These are phyloP conservation scores for Carallia brachiata DNA, from an alignment of 345 rosid species.

Conservation along the genomic window DNA sequence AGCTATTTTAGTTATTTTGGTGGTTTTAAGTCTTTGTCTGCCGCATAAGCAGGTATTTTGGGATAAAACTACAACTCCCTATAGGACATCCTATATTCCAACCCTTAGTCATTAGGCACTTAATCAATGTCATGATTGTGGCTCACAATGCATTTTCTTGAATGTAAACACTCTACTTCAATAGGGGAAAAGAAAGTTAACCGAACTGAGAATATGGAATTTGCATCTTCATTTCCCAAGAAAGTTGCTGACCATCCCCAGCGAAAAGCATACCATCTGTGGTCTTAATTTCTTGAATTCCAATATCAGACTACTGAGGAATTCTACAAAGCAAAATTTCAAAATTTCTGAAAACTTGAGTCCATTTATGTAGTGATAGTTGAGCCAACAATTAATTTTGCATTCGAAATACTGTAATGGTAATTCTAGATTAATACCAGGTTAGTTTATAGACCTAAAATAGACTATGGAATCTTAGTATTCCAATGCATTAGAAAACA, in stretches of 20 bases:
- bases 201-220: too few relatives aligned
- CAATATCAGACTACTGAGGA: too few relatives aligned
- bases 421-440: slow-evolving; percentile 18
- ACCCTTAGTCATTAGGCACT: too few relatives aligned
- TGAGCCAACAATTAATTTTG: slow-evolving; percentile 8
- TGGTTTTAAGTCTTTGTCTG: background rate
- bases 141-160: too few relatives aligned
- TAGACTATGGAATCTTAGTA: slow-evolving; percentile 49
- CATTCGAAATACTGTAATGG: slow-evolving; percentile 12
- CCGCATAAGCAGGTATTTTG: too few relatives aligned
- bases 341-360: background rate
- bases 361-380: background rate
- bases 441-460: slow-evolving; percentile 35
- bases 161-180: too few relatives aligned
- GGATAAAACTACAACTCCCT: too few relatives aligned
- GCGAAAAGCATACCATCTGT: slow-evolving; percentile 1
- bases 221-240: too few relatives aligned
- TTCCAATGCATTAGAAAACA: slow-evolving; percentile 59
- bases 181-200: too few relatives aligned
- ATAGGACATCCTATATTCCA: too few relatives aligned
- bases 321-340: too few relatives aligned
- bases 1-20: background rate
- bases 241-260: background rate
- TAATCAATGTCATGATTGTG: too few relatives aligned
- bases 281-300: background rate